Evolutionary conservation across 345 rosid species (phyloP), one percentile per base, ranked within the genome.

Genomic region (Iberis pinnata): DNA sequence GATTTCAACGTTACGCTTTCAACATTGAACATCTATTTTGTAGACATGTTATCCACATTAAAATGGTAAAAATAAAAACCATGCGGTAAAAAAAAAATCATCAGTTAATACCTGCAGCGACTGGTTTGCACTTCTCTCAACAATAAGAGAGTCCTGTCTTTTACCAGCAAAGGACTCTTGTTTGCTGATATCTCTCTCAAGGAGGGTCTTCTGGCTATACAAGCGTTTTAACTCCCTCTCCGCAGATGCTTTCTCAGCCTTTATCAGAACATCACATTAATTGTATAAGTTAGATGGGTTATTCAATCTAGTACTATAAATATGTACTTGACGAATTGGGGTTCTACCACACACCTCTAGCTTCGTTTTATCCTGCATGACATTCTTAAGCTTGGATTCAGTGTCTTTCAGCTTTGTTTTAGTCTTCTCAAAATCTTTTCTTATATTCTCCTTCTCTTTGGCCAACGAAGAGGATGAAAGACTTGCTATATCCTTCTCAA

Each of bases 341-440:
- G 37, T 31, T 43, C 56, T 16, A 53, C 32, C 2, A 10, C 31
- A 9, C 11, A 89, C 98, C 98, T 90, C 98, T 58, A 90, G 82
- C 76, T 84, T 90, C 45, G 96, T 90, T 76, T 87, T 90, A 74
- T 90, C 95, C 71, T 90, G 98, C 63, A 87, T 76, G 48, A 43
- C 75, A 80, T 72, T 90, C 78, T 75, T 86, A 41, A 90, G 83
- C 73, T 80, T 90, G 60, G 69, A 82, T 67, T 84, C 98, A 4
- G 78, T 79, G 70, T 90, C 96, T 70, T 84, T 84, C 59, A 90
- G 75, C 78, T 76, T 90, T 43, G 64, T 20, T 69, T 76, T 90
- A 11, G 78, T 76, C 75, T 90, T 90, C 67, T 90, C 96, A 45
- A 84, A 71, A 65, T 87, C 92, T 65, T 86, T 90, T 71, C 83